Evolutionary conservation across 2,329 filamentous ascomycete genomes (phyloP), one percentile per base, ranked within the genome.

Genomic region (Ophiostoma populinum): DNA sequence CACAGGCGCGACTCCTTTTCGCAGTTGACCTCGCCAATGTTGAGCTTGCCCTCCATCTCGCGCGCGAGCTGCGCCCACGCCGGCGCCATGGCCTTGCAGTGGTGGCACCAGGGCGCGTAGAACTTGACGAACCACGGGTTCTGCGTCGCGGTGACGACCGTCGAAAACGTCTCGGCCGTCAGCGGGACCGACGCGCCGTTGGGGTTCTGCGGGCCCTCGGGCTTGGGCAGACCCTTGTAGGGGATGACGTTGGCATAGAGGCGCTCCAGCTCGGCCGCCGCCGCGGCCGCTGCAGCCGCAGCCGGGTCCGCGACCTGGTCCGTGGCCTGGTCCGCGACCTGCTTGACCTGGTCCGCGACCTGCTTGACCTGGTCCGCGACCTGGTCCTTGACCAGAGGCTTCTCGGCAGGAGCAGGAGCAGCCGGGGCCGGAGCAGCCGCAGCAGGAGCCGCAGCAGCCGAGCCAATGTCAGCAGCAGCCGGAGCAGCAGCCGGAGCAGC

Each of bases 51-150:
- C 55, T 85, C 73, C 81, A 94, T 90, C 50, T 87, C 82, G 52
- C 86, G 85, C 29, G 80, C 80, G 56, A 98, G 72, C 48, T 87
- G 80, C 42, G 74, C 63, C 90, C 90, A 98, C 43, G 75, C 85
- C 3, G 90, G 80, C 24, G 80, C 82, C 67, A 98, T 74, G 24
- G 81, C 81, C 57, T 93, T 81, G 56, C 92, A 98, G 57, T 98
- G 90, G 46, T 76, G 74, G 55, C 90, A 98, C 90, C 87, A 95
- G 6, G 90, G 92, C 13, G 83, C 86, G 53, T 94, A 95, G 54
- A 98, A 95, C 56, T 98, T 98, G 64, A 98, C 75, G 51, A 98
- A 94, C 90, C 90, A 98, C 6, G 86, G 78, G 43, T 95, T 85
- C 43, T 80, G 73, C 0, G 83, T 85, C 52, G 76, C 80, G 3